Percentiles rank a stretch among this genome's conserved stretches.
Evolutionary conservation across 345 rosid species (phyloP).

Genomic region (Ceriops tagal): DNA sequence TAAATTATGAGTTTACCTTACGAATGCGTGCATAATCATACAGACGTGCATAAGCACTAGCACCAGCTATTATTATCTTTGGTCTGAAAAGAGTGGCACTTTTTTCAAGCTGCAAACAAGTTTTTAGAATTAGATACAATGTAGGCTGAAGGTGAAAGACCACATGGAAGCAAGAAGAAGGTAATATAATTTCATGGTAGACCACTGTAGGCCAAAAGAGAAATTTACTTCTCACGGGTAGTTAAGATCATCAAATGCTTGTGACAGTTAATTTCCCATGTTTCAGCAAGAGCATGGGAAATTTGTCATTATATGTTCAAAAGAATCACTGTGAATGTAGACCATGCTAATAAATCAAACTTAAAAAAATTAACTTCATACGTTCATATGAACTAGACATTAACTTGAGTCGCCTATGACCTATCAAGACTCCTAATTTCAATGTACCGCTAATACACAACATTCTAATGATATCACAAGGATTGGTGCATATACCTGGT

Average conservation of each 20-base stretch:
- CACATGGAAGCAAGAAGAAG: background rate
- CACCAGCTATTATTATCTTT: slow-evolving; percentile 93
- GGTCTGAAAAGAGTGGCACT: slow-evolving; percentile 95
- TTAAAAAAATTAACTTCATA: no score
- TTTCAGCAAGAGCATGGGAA: no score
- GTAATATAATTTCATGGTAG: slow-evolving; percentile 5
- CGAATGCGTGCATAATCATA: slow-evolving; percentile 91
- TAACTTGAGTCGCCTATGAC: background rate
- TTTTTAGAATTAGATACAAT: background rate
- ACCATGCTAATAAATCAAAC: background rate
- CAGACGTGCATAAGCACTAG: slow-evolving; percentile 93
- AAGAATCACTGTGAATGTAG: background rate
- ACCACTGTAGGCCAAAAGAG: no score
- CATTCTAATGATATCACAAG: no score
- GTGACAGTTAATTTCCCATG: no score
- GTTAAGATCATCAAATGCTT: no score
- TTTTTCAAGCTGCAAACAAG: slow-evolving; percentile 70
- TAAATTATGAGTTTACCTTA: slow-evolving; percentile 48
- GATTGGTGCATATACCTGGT: slow-evolving; percentile 54
- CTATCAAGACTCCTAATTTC: background rate
- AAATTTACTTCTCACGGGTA: no score
- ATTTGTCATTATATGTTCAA: no score
- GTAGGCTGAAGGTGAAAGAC: background rate
- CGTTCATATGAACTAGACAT: no score
- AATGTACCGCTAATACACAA: no score